A percentile compares a stretch with the other conserved stretches of the same genome.
Evolutionary conservation across 768 basidiomycete genomes (phyloP).

Genomic region (Boletus huronensis): DNA sequence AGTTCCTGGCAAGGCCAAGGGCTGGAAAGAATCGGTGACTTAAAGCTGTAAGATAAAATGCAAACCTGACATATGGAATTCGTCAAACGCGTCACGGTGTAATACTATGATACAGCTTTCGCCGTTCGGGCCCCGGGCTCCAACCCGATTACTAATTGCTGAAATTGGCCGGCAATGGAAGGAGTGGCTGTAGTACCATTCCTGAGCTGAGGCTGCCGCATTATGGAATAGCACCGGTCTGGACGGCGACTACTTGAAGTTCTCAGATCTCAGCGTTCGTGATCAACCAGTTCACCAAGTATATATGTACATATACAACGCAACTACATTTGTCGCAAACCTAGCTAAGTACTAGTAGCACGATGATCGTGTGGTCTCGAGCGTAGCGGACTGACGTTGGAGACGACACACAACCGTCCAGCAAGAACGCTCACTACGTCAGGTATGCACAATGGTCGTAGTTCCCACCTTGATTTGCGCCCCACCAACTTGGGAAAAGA

Average conservation of each 20-base stretch:
- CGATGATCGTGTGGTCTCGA: neutral
- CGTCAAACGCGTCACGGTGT: neutral
- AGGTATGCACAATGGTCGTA: constrained; percentile 28
- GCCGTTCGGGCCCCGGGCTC: neutral
- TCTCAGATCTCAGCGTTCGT: too few species aligned
- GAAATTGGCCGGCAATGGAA: neutral
- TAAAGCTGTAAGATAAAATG: neutral
- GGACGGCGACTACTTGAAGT: too few species aligned
- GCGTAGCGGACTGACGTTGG: neutral
- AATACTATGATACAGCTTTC: neutral
- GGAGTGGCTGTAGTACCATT: constrained; percentile 8
- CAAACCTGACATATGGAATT: neutral
- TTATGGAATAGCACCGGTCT: neutral
- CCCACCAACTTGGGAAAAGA: constrained; percentile 57
- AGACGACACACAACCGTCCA: neutral
- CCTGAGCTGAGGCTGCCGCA: neutral
- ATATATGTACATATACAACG: too few species aligned
- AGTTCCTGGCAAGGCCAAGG: neutral
- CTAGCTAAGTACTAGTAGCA: neutral
- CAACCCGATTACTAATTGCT: neutral
- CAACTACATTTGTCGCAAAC: neutral
- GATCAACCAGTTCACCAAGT: too few species aligned
- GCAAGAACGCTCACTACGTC: constrained; percentile 3
- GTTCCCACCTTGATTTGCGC: constrained; percentile 50
- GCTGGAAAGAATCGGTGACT: neutral